These are phyloP conservation scores for Diaporthe ilicicola DNA, from an alignment of 2,329 filamentous ascomycete species.

Conservation along the genomic window DNA sequence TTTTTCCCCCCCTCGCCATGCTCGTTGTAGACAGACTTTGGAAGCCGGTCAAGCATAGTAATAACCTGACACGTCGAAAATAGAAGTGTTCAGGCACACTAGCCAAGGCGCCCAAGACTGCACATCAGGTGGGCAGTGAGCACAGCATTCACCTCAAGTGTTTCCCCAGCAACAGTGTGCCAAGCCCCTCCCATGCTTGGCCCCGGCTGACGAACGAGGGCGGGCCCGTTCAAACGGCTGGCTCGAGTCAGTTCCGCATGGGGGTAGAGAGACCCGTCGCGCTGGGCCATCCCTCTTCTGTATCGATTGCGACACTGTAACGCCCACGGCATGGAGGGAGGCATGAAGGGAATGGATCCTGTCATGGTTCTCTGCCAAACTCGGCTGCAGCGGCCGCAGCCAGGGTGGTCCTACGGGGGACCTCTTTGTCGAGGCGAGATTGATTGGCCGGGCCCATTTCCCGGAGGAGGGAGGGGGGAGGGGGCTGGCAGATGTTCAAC, in stretches of 20 bases:
- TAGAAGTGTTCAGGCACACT: background rate
- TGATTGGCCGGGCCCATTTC: background rate
- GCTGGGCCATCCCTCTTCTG: conserved; percentile 11
- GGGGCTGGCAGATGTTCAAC: too few relatives aligned
- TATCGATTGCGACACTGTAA: background rate
- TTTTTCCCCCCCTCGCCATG: background rate
- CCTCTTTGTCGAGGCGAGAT: background rate
- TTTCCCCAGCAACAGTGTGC: background rate
- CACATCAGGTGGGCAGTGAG: background rate
- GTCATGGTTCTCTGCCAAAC: conserved; percentile 17
- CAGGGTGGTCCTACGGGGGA: background rate
- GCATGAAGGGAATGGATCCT: conserved; percentile 6
- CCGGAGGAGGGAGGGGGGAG: too few relatives aligned
- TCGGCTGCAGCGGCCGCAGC: conserved; percentile 10
- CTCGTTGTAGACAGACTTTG: background rate
- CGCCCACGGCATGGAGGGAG: background rate
- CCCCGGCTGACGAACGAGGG: background rate
- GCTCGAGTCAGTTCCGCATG: conserved; percentile 16
- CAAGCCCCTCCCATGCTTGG: background rate
- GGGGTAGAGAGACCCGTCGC: background rate
- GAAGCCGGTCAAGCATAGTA: background rate
- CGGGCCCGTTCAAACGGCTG: conserved; percentile 1
- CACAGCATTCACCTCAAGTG: background rate
- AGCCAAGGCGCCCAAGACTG: background rate
- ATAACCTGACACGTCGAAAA: conserved; percentile 6